Percentiles rank a stretch among this genome's conserved stretches.
phyloP scores from a whole-genome alignment of 495 filamentous ascomycete species.

The Xylaria cubensis region DNA sequence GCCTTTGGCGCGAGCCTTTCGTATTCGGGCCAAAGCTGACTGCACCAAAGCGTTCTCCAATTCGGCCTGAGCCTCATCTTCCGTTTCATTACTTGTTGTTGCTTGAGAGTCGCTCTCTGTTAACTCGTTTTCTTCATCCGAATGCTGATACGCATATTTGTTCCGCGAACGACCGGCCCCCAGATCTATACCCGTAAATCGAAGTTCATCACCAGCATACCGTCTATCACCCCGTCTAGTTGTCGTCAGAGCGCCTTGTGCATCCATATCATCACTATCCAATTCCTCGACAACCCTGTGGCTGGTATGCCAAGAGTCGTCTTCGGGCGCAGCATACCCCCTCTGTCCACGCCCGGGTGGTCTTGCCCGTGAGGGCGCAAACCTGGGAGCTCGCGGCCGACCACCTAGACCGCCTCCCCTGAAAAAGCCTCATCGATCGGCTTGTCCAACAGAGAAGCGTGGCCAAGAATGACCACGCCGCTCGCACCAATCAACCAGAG shows the following conservation, averaged over 20 bases:
- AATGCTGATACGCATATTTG: slow-evolving; percentile 54
- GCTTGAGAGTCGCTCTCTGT: slow-evolving; percentile 59
- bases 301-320: slow-evolving; percentile 48
- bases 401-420: slow-evolving; percentile 99
- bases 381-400: slow-evolving; percentile 99
- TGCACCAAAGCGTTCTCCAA: slow-evolving; percentile 76
- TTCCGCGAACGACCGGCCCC: slow-evolving; percentile 53
- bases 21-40: slow-evolving; percentile 76
- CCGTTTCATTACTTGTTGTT: slow-evolving; percentile 58
- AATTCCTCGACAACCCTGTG: slow-evolving; percentile 72
- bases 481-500: slow-evolving; percentile 96
- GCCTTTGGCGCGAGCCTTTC: slow-evolving; percentile 73
- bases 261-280: slow-evolving; percentile 69
- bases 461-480: slow-evolving; percentile 89
- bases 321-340: slow-evolving; percentile 61
- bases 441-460: slow-evolving; percentile 96
- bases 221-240: slow-evolving; percentile 45
- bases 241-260: slow-evolving; percentile 62
- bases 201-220: slow-evolving; percentile 65
- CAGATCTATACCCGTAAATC: slow-evolving; percentile 67
- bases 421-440: slow-evolving; percentile 99
- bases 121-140: slow-evolving; percentile 57
- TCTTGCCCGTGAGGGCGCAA: slow-evolving; percentile 97
- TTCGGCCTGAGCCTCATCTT: slow-evolving; percentile 59
- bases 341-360: slow-evolving; percentile 85